phyloP scores from a whole-genome alignment of 257 asterid genomes.

The Cordia subcordata region DNA sequence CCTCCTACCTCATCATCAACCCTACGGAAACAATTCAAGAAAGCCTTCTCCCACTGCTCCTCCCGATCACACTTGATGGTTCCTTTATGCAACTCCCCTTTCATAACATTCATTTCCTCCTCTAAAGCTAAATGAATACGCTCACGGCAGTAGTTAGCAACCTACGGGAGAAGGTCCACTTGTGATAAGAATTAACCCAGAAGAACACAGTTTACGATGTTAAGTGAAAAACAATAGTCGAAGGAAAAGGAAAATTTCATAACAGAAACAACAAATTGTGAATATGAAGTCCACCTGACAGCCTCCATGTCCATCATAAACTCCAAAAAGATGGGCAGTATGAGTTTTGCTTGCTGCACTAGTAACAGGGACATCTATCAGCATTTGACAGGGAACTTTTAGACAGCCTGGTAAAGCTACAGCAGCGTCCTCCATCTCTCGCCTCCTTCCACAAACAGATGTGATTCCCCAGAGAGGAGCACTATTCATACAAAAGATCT shows the following conservation, averaged over 20 bases:
- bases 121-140: slow-evolving; percentile 62
- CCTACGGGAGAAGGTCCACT: slow-evolving; percentile 31
- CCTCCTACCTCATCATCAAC: slow-evolving; percentile 86
- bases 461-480: slow-evolving; percentile 77
- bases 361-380: slow-evolving; percentile 33
- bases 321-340: slow-evolving; percentile 63
- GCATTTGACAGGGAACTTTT: slow-evolving; percentile 53
- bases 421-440: slow-evolving; percentile 84
- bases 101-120: slow-evolving; percentile 47
- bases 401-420: slow-evolving; percentile 54
- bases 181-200: background rate
- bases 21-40: slow-evolving; percentile 53
- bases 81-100: slow-evolving; percentile 22
- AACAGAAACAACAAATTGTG: background rate
- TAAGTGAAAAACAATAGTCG: background rate
- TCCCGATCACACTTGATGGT: slow-evolving; percentile 31
- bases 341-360: slow-evolving; percentile 27
- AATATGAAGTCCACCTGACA: slow-evolving; percentile 45
- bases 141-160: slow-evolving; percentile 68
- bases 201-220: background rate
- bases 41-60: slow-evolving; percentile 58
- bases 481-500: slow-evolving; percentile 28
- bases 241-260: background rate
- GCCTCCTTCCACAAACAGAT: slow-evolving; percentile 62
- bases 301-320: slow-evolving; percentile 97